Conservation (phyloP, 169 alveolate species). For the Babesia bovis region DNA sequence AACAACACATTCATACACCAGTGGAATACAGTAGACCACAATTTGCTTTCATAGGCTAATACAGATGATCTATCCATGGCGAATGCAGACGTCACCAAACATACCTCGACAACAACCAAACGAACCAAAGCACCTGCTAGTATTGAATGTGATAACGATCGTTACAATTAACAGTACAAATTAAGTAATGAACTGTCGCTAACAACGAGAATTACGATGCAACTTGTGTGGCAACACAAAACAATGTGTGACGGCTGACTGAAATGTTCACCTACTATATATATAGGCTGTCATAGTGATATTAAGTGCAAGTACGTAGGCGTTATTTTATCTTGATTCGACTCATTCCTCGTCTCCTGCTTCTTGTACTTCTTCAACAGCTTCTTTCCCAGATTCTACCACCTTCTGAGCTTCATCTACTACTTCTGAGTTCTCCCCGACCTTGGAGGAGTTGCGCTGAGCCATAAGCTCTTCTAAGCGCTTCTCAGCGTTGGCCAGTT, state of each 20-base stretch:
- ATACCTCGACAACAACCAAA: too few species aligned
- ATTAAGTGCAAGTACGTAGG: background rate
- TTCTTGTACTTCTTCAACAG: background rate
- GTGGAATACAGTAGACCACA: too few species aligned
- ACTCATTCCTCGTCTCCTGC: background rate
- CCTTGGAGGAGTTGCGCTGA: conserved; percentile 9
- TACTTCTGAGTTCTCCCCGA: background rate
- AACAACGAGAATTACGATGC: background rate
- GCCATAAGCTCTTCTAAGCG: conserved; percentile 41
- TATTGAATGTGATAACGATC: too few species aligned
- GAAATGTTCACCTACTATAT: too few species aligned
- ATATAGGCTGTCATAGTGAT: background rate
- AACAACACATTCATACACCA: background rate
- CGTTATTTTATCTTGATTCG: background rate
- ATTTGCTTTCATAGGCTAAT: too few species aligned
- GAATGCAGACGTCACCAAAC: too few species aligned
- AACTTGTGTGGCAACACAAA: background rate
- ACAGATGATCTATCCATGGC: too few species aligned
- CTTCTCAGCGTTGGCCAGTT: conserved; percentile 58
- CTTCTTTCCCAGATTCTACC: conserved; percentile 6
- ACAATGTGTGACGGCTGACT: too few species aligned
- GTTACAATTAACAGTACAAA: background rate
- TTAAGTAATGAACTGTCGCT: background rate
- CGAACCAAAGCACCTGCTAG: too few species aligned
- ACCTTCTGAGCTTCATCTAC: conserved; percentile 1